Evolutionary conservation across 2,329 filamentous ascomycete species (phyloP).

Genomic region (Neofusicoccum sp.): DNA sequence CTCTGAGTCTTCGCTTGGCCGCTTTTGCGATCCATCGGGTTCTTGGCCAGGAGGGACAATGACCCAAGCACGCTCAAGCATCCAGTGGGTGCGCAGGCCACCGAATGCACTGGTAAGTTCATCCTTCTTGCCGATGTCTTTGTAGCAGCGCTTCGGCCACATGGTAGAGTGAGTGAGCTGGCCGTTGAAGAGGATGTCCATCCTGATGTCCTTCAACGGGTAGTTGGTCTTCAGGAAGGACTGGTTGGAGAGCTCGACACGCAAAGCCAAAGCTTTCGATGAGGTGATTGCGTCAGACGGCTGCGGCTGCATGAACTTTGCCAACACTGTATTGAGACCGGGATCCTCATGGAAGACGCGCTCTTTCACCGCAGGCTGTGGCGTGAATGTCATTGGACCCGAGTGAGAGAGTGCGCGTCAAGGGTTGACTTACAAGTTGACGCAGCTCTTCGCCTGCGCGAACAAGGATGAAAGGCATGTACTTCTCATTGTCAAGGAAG

Average conservation of each 20-base stretch:
- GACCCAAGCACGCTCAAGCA: constrained; percentile 47
- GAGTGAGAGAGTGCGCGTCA: not conserved
- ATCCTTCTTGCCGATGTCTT: constrained; percentile 21
- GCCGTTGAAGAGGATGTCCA: constrained; percentile 51
- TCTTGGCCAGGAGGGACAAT: constrained; percentile 32
- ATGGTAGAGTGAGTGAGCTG: constrained; percentile 36
- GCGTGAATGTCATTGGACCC: not conserved
- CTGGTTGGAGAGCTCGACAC: constrained; percentile 32
- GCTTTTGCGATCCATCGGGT: constrained; percentile 24
- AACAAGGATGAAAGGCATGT: constrained; percentile 34
- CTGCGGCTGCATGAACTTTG: not conserved
- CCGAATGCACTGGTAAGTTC: constrained; percentile 33
- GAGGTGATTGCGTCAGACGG: not conserved
- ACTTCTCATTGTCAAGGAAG: constrained; percentile 17
- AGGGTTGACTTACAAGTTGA: constrained; percentile 2
- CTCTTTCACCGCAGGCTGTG: not conserved
- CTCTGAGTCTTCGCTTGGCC: constrained; percentile 8
- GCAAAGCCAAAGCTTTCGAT: constrained; percentile 30
- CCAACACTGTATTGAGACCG: not conserved
- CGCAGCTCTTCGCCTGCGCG: constrained; percentile 23
- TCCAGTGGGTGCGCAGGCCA: constrained; percentile 39
- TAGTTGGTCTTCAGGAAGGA: constrained; percentile 22
- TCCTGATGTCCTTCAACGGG: constrained; percentile 39
- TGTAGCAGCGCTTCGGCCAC: constrained; percentile 26
- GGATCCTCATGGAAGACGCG: not conserved